Base-by-base conservation (phyloP, 2,329 filamentous ascomycete species). In the Aspergillus sp. region DNA sequence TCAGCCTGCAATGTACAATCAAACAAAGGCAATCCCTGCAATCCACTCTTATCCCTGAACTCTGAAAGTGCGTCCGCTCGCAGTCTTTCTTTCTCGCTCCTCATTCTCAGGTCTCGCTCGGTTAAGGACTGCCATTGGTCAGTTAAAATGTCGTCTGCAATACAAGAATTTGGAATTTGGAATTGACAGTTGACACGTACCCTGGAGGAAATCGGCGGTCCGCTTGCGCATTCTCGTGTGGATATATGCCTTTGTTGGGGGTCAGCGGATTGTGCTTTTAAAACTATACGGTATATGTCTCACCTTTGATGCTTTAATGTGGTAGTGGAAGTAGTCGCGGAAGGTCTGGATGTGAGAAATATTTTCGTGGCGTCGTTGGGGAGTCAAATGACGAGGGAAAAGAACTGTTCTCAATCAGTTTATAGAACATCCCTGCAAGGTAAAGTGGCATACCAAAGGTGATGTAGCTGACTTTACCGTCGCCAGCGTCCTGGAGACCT, bases 311-410 rank as follows among this genome's bases (percentile, higher is more conserved):
- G 95, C 96, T 80, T 99, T 99, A 79, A 99, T 99, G 78, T 99
- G 95, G 77, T 99, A 99, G 77, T 99, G 95, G 83, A 99, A 99
- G 78, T 99, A 99, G 74, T 99, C 95, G 66, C 95, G 90, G 90
- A 99, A 99, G 14, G 95, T 99, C 79, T 99, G 96, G 69, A 99
- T 98, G 75, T 99, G 96, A 51, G 93, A 97, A 67, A 99, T 99
- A 73, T 96, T 93, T 65, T 97, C 93, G 60, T 90, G 89, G 80
- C 96, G 91, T 72, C 92, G 86, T 76, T 97, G 91, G 14, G 87
- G 86, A 14, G 92, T 93, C 64, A 99, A 82, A 77, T 99, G 96
- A 64, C 95, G 89, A 47, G 95, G 93, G 81, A 99, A 99, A 44
- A 99, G 84, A 48, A 98, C 95, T 96, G 59, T 1, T 39, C 40